Percentiles rank a stretch among this genome's conserved stretches.
These are phyloP conservation scores for Chlamydomonas eustigma DNA, from an alignment of 139 green algal species.

Conservation along the genomic window DNA sequence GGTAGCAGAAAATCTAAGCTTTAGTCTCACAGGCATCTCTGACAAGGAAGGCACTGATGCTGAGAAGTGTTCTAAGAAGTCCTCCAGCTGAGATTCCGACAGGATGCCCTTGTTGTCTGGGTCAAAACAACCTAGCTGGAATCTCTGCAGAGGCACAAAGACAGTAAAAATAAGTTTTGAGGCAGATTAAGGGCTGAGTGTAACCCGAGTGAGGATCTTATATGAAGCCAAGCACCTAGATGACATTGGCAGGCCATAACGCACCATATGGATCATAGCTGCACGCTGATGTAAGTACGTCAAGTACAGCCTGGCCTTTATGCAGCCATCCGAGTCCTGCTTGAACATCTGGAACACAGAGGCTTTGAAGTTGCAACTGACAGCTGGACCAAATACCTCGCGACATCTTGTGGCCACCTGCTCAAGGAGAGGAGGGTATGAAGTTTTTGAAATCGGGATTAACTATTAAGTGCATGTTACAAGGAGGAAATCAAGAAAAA, in stretches of 20 bases:
- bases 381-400: constrained; percentile 35
- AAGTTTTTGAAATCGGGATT: neutral
- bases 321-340: constrained; percentile 46
- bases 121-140: constrained; percentile 51
- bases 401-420: constrained; percentile 47
- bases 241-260: constrained; percentile 3
- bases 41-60: constrained; percentile 31
- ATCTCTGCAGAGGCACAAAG: constrained; percentile 31
- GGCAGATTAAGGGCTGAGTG: neutral
- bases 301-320: constrained; percentile 47
- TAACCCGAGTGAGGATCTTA: neutral
- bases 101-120: constrained; percentile 37
- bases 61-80: constrained; percentile 41
- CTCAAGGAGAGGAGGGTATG: neutral
- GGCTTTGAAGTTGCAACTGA: constrained; percentile 54
- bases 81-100: constrained; percentile 46
- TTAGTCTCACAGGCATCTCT: constrained; percentile 29
- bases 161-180: neutral
- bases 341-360: constrained; percentile 55
- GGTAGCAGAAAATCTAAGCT: too few relatives aligned
- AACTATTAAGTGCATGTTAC: too few relatives aligned
- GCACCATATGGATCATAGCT: constrained; percentile 33
- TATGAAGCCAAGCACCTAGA: neutral
- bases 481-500: too few relatives aligned
- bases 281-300: constrained; percentile 51